These are phyloP conservation scores for Lagerstroemia speciosa DNA, from an alignment of 345 rosid genomes.

Conservation along the genomic window DNA sequence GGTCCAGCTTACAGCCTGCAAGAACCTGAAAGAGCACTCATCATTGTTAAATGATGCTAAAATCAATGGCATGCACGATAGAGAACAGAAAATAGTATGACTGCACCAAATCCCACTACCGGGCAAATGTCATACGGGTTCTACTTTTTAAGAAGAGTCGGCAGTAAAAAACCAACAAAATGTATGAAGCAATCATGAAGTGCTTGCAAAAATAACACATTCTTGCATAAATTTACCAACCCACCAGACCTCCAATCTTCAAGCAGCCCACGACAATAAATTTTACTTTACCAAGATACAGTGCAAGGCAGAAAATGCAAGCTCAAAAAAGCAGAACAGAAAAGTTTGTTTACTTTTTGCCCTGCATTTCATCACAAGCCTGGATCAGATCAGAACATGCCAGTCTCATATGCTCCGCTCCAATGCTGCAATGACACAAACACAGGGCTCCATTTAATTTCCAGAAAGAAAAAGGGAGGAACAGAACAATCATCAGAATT, in stretches of 20 bases:
- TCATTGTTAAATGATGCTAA: neutral
- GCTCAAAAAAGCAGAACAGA: conserved; percentile 5
- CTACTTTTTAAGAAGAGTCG: neutral
- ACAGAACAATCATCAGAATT: neutral
- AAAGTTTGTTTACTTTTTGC: conserved; percentile 19
- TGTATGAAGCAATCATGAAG: neutral
- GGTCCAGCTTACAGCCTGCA: conserved; percentile 24
- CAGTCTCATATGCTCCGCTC: conserved; percentile 37
- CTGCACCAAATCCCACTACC: neutral
- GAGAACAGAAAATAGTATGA: neutral
- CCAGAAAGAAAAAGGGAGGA: neutral
- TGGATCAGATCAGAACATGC: conserved; percentile 26
- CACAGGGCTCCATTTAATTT: neutral
- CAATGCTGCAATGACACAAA: conserved; percentile 23
- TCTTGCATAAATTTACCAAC: neutral
- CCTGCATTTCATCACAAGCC: conserved; percentile 27
- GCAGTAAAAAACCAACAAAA: neutral
- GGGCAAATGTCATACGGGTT: neutral
- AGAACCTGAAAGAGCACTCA: conserved; percentile 18
- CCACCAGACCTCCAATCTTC: neutral
- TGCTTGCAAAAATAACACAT: neutral
- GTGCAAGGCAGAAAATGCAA: too few relatives aligned
- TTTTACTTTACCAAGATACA: too few relatives aligned
- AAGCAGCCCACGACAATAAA: neutral
- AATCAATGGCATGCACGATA: neutral